Percentiles rank a stretch among this genome's conserved stretches.
Evolutionary conservation across 345 rosid species (phyloP).

Genomic region (Camelina laxa): DNA sequence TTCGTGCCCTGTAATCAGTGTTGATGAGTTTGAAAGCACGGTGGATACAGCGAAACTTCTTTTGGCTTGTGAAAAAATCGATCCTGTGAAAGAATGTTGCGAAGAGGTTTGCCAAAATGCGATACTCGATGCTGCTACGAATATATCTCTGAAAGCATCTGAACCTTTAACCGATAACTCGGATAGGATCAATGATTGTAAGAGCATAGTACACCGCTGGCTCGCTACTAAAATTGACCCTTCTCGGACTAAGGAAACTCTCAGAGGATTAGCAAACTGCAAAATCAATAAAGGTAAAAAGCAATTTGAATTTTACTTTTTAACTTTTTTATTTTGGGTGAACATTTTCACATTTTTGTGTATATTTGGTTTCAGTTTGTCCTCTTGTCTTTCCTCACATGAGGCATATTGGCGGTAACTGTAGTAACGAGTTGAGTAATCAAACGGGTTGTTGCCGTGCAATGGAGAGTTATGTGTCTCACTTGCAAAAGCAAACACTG

Average conservation of each 20-base stretch:
- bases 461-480: constrained; percentile 84
- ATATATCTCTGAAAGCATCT: constrained; percentile 65
- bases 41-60: constrained; percentile 80
- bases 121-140: constrained; percentile 78
- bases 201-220: constrained; percentile 78
- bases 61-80: constrained; percentile 69
- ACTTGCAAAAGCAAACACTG: constrained; percentile 92
- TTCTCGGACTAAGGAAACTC: constrained; percentile 70
- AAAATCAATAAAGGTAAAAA: constrained; percentile 79
- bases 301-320: neutral
- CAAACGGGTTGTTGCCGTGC: constrained; percentile 72
- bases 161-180: constrained; percentile 62
- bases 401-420: constrained; percentile 67
- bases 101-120: constrained; percentile 81
- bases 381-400: constrained; percentile 84
- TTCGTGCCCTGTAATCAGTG: constrained; percentile 80
- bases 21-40: constrained; percentile 64
- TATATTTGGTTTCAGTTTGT: constrained; percentile 63
- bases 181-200: constrained; percentile 70
- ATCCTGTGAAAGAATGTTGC: constrained; percentile 95
- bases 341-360: neutral
- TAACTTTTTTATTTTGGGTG: neutral
- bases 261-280: constrained; percentile 86
- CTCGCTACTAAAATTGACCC: constrained; percentile 75
- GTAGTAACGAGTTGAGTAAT: constrained; percentile 60